phyloP scores from a whole-genome alignment of 176 grass and related monocot species.

The Lolium rigidum region DNA sequence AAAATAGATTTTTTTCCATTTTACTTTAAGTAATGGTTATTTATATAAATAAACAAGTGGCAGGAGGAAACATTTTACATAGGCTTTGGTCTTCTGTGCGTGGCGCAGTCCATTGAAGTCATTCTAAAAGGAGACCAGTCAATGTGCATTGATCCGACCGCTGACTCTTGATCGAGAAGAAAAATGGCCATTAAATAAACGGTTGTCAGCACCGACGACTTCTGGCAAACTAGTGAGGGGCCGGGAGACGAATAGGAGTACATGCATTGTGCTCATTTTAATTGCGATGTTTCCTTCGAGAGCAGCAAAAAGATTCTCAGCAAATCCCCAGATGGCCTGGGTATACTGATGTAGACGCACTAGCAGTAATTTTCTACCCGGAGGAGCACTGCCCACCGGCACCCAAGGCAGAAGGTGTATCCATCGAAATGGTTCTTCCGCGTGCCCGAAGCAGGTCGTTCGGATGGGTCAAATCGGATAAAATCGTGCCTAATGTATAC shows the following conservation, averaged over 20 bases:
- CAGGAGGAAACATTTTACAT: not conserved
- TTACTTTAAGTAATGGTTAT: no score
- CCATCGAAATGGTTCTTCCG: no score
- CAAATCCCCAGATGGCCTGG: constrained; percentile 38
- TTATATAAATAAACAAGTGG: no score
- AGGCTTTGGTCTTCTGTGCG: constrained; percentile 2
- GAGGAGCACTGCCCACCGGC: no score
- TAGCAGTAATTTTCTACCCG: not conserved
- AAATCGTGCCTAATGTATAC: no score
- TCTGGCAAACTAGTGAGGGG: constrained; percentile 14
- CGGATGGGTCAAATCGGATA: no score
- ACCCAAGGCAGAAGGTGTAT: no score
- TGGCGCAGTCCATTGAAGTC: not conserved
- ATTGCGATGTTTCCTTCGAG: not conserved
- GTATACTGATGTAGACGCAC: constrained; percentile 23
- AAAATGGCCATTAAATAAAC: not conserved
- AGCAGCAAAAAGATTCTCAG: constrained; percentile 42
- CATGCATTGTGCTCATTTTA: constrained; percentile 13
- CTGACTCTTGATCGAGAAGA: not conserved
- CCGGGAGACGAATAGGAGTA: not conserved
- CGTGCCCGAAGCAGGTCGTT: no score
- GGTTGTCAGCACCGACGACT: constrained; percentile 18
- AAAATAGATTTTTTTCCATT: no score
- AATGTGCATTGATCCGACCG: not conserved
- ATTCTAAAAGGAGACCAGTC: not conserved